Percentiles rank a stretch among this genome's conserved stretches.
phyloP scores from a whole-genome alignment of 176 grass and related monocot genomes.

The Zoysia pacifica region DNA sequence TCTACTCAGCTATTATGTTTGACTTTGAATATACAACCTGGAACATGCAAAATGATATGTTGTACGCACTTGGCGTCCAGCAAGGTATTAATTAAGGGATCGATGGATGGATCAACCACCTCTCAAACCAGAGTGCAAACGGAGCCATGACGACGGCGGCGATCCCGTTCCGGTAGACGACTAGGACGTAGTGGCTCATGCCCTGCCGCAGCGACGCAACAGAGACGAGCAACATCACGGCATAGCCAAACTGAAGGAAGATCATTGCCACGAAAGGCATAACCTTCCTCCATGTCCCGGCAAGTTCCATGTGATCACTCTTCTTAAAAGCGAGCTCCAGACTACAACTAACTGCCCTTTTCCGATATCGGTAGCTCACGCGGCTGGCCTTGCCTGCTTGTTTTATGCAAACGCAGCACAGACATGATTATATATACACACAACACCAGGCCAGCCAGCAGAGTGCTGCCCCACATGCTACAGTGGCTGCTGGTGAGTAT shows the following conservation, averaged over 20 bases:
- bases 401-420: conserved; percentile 11
- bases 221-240: conserved; percentile 72
- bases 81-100: not conserved
- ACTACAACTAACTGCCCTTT: conserved; percentile 15
- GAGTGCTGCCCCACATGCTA: conserved; percentile 20
- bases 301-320: conserved; percentile 52
- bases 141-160: conserved; percentile 57
- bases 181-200: conserved; percentile 95
- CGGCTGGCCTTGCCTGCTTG: conserved; percentile 30
- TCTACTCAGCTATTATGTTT: not conserved
- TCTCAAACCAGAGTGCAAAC: conserved; percentile 79
- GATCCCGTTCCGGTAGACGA: conserved; percentile 77
- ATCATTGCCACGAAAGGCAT: conserved; percentile 88
- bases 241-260: conserved; percentile 84
- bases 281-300: conserved; percentile 54
- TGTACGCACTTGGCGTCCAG: too few relatives aligned
- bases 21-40: not conserved
- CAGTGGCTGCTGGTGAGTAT: not conserved
- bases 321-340: not conserved
- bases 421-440: conserved; percentile 43
- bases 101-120: conserved; percentile 44
- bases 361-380: conserved; percentile 20
- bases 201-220: conserved; percentile 70
- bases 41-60: not conserved
- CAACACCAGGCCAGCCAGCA: not conserved